Conservation (phyloP, 306 rosid species). For the Hylodesmum podocarpum region DNA sequence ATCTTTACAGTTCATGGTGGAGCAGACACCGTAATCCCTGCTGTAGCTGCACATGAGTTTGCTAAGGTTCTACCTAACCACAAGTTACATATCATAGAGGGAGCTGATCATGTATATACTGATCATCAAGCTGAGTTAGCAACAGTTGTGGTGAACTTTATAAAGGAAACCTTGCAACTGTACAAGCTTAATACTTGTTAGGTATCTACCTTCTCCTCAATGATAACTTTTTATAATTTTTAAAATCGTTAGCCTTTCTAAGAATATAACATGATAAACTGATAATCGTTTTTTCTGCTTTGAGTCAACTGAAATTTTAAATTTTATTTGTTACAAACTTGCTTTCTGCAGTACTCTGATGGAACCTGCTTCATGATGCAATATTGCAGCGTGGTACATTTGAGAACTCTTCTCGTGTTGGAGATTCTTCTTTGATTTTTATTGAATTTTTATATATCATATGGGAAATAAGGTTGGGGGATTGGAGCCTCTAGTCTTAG, state of each 20-base stretch:
- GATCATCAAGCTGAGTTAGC: slow-evolving; percentile 53
- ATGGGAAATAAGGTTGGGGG: background rate
- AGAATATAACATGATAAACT: background rate
- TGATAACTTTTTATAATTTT: background rate
- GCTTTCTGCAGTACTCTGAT: slow-evolving; percentile 10
- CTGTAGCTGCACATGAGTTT: slow-evolving; percentile 63
- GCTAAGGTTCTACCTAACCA: slow-evolving; percentile 75
- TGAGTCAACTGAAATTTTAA: background rate
- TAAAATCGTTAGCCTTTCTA: background rate
- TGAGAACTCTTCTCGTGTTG: slow-evolving; percentile 4
- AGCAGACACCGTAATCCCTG: slow-evolving; percentile 50
- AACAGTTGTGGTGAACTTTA: slow-evolving; percentile 43
- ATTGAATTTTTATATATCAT: background rate
- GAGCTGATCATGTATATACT: slow-evolving; percentile 66
- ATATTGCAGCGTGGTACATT: background rate
- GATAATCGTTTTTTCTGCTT: background rate
- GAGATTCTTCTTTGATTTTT: slow-evolving; percentile 1
- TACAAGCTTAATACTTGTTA: slow-evolving; percentile 31
- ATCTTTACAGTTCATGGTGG: slow-evolving; percentile 73
- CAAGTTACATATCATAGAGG: slow-evolving; percentile 58
- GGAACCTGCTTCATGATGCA: background rate
- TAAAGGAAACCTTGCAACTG: slow-evolving; percentile 48
- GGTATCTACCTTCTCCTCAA: slow-evolving; percentile 19
- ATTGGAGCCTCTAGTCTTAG: too few species aligned
- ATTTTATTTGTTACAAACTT: background rate